phyloP scores from a whole-genome alignment of 768 basidiomycete genomes.

The Russula earlei region DNA sequence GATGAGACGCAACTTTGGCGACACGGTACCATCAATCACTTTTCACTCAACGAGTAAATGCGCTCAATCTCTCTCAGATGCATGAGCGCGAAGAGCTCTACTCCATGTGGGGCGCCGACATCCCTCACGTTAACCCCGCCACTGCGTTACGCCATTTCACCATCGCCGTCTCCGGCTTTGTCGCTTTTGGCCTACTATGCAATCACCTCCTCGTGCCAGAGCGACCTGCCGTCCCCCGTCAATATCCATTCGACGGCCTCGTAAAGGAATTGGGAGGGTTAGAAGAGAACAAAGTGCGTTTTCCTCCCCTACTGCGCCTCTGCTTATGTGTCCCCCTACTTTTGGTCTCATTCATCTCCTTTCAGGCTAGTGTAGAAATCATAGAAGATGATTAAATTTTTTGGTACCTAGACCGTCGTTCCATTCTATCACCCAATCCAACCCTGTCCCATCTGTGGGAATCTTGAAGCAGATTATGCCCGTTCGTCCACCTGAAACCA shows the following conservation, averaged over 20 bases:
- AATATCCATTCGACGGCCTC: constrained; percentile 71
- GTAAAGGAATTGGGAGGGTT: constrained; percentile 70
- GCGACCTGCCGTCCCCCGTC: constrained; percentile 55
- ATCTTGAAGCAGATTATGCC: not conserved
- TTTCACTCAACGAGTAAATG: not conserved
- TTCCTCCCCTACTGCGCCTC: not conserved
- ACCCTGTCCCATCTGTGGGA: no score
- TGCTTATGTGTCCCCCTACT: not conserved
- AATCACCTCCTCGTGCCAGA: constrained; percentile 50
- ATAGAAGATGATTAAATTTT: constrained; percentile 24
- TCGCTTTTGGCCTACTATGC: constrained; percentile 50
- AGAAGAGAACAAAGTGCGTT: constrained; percentile 65
- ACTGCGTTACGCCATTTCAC: constrained; percentile 58
- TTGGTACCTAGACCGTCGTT: not conserved
- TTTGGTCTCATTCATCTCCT: constrained; percentile 1
- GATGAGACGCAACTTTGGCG: constrained; percentile 73
- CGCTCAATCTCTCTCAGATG: constrained; percentile 36
- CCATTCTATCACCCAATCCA: not conserved
- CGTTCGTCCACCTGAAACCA: not conserved
- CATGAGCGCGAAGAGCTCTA: constrained; percentile 74
- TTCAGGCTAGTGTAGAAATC: constrained; percentile 32
- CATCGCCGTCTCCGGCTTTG: constrained; percentile 52
- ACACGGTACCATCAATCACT: constrained; percentile 45
- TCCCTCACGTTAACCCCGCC: constrained; percentile 48
- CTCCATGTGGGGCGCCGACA: constrained; percentile 85